Conservation (phyloP, 345 rosid genomes). For the Hypericum perforatum region DNA sequence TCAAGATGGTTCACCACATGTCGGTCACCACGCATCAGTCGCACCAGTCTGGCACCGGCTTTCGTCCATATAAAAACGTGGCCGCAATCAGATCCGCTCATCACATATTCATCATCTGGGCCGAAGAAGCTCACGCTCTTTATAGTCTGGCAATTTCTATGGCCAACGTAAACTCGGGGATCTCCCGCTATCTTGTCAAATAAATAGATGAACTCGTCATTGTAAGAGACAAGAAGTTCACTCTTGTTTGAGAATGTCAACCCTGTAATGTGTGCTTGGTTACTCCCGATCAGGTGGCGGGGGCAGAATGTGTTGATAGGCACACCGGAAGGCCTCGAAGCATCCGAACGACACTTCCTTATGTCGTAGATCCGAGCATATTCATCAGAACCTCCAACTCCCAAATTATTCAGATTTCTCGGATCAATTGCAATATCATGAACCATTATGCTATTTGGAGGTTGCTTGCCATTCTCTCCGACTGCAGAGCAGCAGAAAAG, state of each 20-base stretch:
- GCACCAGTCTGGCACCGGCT: conserved; percentile 40
- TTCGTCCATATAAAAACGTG: conserved; percentile 60
- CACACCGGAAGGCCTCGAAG: conserved; percentile 25
- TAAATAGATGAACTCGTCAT: conserved; percentile 45
- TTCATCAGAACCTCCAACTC: conserved; percentile 57
- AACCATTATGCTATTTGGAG: conserved; percentile 30
- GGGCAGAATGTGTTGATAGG: conserved; percentile 50
- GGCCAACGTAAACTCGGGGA: conserved; percentile 37
- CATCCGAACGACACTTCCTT: conserved; percentile 34
- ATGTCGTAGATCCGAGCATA: conserved; percentile 47
- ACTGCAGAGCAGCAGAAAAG: conserved; percentile 39
- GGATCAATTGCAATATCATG: conserved; percentile 50
- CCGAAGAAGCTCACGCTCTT: conserved; percentile 59
- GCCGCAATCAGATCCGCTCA: conserved; percentile 60
- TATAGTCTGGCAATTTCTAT: conserved; percentile 46
- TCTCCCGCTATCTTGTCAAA: conserved; percentile 49
- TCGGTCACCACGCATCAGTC: conserved; percentile 46
- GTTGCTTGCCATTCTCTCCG: conserved; percentile 32
- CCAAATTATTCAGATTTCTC: conserved; percentile 38
- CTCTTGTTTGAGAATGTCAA: conserved; percentile 41
- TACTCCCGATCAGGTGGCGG: conserved; percentile 25
- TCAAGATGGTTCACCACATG: conserved; percentile 46
- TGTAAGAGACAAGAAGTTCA: conserved; percentile 56
- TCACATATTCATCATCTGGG: conserved; percentile 50
- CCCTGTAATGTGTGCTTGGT: conserved; percentile 41